A percentile compares a stretch with the other conserved stretches of the same genome.
Conservation (phyloP, 345 rosid species). For the Arabidopsis suecica region DNA sequence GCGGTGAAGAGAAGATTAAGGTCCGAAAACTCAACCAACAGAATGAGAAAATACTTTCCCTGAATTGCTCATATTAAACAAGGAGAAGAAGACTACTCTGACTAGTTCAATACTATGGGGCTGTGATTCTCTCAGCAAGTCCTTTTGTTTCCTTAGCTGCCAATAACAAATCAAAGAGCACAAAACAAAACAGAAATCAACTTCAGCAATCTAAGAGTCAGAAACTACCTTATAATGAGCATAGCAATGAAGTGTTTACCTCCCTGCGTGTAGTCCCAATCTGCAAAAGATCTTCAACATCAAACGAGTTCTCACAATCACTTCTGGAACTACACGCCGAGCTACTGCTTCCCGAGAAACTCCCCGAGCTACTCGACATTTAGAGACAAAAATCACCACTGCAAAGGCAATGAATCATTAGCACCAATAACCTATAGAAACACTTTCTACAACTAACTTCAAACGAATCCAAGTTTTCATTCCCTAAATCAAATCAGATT, state of each 20-base stretch:
- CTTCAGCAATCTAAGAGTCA: slow-evolving; percentile 21
- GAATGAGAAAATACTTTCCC: slow-evolving; percentile 39
- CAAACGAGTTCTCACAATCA: slow-evolving; percentile 47
- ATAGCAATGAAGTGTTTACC: slow-evolving; percentile 46
- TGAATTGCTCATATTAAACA: slow-evolving; percentile 48
- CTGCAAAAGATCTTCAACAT: slow-evolving; percentile 61
- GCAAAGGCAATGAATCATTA: slow-evolving; percentile 23
- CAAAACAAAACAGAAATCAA: not conserved
- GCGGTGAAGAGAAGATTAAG: slow-evolving; percentile 33
- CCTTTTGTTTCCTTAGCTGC: slow-evolving; percentile 83
- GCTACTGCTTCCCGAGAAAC: slow-evolving; percentile 57
- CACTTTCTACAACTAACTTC: not conserved
- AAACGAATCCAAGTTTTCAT: not conserved
- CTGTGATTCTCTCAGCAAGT: slow-evolving; percentile 72
- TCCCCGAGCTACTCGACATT: slow-evolving; percentile 51
- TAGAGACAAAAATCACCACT: not conserved
- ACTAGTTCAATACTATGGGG: slow-evolving; percentile 69
- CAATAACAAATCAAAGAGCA: slow-evolving; percentile 42
- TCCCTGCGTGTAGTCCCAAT: slow-evolving; percentile 62
- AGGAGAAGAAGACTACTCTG: slow-evolving; percentile 56
- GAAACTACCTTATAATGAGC: slow-evolving; percentile 41
- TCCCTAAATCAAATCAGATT: not conserved
- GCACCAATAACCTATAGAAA: not conserved
- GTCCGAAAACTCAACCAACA: slow-evolving; percentile 19
- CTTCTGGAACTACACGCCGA: slow-evolving; percentile 50